Evolutionary conservation across 768 basidiomycete species (phyloP).

Genomic region (Suillus tomentosus): DNA sequence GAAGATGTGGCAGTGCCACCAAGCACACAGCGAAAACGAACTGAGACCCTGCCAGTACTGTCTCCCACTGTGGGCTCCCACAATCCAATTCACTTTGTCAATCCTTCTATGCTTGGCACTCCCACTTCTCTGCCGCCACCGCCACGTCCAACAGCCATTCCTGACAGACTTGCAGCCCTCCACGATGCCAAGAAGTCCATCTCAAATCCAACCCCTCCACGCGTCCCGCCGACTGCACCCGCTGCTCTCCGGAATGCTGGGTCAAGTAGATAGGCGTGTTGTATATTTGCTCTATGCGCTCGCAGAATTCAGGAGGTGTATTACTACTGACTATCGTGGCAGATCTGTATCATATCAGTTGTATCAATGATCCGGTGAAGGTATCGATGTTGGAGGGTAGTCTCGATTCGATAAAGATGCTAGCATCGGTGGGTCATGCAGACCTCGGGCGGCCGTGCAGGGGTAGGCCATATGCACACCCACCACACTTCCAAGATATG

Average conservation of each 20-base stretch:
- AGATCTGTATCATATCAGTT: constrained; percentile 1
- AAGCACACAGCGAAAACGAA: constrained; percentile 15
- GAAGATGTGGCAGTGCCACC: constrained; percentile 12
- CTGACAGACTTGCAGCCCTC: constrained; percentile 21
- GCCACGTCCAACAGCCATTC: constrained; percentile 19
- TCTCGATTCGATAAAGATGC: neutral
- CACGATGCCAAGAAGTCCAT: constrained; percentile 23
- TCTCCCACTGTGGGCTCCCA: neutral
- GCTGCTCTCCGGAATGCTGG: constrained; percentile 13
- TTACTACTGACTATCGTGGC: neutral
- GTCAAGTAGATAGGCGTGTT: constrained; percentile 2
- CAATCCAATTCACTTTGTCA: neutral
- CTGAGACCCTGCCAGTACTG: neutral
- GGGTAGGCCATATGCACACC: neutral
- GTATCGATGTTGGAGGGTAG: neutral
- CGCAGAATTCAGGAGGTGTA: neutral
- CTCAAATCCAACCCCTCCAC: constrained; percentile 13
- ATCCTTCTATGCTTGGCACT: neutral
- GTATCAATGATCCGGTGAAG: neutral
- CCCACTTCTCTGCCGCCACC: neutral
- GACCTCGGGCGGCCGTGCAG: neutral
- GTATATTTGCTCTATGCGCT: neutral
- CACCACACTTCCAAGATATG: no score
- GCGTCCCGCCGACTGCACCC: constrained; percentile 11
- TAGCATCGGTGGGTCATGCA: neutral